Conservation (phyloP, 2,329 filamentous ascomycete species). For the Myriosclerotinia duriaeana region DNA sequence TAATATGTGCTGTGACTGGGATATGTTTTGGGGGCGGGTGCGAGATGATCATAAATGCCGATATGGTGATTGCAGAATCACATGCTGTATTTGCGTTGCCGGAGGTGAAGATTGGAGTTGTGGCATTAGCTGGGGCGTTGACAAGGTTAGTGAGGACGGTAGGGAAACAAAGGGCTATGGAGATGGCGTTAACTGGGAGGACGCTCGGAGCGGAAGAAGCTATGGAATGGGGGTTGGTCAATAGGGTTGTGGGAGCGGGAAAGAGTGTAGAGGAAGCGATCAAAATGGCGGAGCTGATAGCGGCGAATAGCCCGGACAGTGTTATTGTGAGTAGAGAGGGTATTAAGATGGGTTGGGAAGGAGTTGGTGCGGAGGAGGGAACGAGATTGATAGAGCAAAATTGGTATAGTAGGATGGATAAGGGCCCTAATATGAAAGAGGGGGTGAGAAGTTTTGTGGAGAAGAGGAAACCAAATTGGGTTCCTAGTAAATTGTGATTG, state of each 20-base stretch:
- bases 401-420: slow-evolving; percentile 59
- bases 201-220: slow-evolving; percentile 60
- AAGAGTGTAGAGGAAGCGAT: slow-evolving; percentile 59
- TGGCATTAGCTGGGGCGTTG: slow-evolving; percentile 68
- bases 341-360: slow-evolving; percentile 71
- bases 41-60: slow-evolving; percentile 73
- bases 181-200: slow-evolving; percentile 67
- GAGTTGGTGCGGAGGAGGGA: slow-evolving; percentile 58
- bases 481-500: slow-evolving; percentile 57
- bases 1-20: slow-evolving; percentile 76
- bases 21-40: slow-evolving; percentile 73
- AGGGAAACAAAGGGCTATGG: slow-evolving; percentile 67
- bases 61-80: slow-evolving; percentile 64
- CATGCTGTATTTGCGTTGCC: slow-evolving; percentile 66
- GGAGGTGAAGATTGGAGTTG: slow-evolving; percentile 69
- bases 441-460: slow-evolving; percentile 75
- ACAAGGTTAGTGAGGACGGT: slow-evolving; percentile 64
- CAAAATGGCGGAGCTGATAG: slow-evolving; percentile 59
- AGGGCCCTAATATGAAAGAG: slow-evolving; percentile 71
- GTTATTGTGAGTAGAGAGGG: slow-evolving; percentile 73
- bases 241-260: slow-evolving; percentile 55
- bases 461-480: slow-evolving; percentile 69
- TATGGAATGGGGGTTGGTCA: slow-evolving; percentile 67
- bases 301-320: slow-evolving; percentile 69
- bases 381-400: slow-evolving; percentile 57